Conservation (phyloP, 1,139 yeast genomes). For the Sugiyamaella grinbergsii region DNA sequence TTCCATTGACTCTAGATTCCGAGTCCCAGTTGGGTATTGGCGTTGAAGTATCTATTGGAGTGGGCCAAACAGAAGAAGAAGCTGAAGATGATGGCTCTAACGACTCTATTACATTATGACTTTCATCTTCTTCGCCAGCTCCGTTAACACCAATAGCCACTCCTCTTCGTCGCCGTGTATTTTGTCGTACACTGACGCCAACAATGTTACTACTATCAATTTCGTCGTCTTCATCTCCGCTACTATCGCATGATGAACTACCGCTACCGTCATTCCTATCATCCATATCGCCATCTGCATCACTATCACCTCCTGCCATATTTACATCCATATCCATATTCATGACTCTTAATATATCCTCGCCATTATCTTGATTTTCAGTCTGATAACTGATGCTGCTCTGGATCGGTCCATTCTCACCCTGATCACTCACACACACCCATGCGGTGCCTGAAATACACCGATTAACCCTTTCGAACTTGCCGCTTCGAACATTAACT, state of each 20-base stretch:
- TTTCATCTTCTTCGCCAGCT: not conserved
- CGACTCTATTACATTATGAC: slow-evolving; percentile 13
- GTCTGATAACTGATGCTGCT: not conserved
- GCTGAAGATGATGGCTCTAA: slow-evolving; percentile 13
- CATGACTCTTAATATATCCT: no score
- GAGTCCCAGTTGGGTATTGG: slow-evolving; percentile 3
- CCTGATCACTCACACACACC: slow-evolving; percentile 7
- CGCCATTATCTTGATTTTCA: not conserved
- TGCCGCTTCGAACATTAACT: slow-evolving; percentile 31
- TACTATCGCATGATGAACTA: slow-evolving; percentile 11
- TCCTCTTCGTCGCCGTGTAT: no score
- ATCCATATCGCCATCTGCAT: slow-evolving; percentile 5
- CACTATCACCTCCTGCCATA: not conserved
- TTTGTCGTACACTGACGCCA: no score
- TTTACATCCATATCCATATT: slow-evolving; percentile 1
- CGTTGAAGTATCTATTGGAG: slow-evolving; percentile 12
- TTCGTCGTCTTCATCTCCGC: slow-evolving; percentile 11
- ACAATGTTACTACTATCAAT: not conserved
- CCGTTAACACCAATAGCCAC: not conserved
- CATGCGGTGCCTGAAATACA: slow-evolving; percentile 35
- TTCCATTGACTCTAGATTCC: slow-evolving; percentile 1
- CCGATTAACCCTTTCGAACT: slow-evolving; percentile 25
- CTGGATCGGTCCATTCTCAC: not conserved
- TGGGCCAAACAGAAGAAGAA: not conserved
- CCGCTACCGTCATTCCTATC: slow-evolving; percentile 18